phyloP scores from a whole-genome alignment of 108 stramenopile genomes.

The Cyclostephanos tholiformis region DNA sequence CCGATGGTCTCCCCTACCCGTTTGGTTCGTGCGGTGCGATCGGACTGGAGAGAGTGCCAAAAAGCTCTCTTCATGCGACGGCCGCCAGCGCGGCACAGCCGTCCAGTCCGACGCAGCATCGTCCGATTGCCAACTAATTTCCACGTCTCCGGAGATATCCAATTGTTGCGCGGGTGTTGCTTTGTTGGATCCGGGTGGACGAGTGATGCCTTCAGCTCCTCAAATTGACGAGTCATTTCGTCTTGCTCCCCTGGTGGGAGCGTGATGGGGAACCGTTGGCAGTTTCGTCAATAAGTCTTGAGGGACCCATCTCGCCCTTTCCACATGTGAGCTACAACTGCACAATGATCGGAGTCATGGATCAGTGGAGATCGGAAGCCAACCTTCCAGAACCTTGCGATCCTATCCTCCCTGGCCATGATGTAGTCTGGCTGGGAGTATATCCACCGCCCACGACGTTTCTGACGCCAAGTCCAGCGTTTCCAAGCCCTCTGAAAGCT shows the following conservation, averaged over 20 bases:
- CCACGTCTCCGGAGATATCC: conserved; percentile 1
- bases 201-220: not conserved
- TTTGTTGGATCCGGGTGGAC: not conserved
- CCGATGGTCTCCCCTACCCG: not conserved
- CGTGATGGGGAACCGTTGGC: not conserved
- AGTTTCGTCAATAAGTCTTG: not conserved
- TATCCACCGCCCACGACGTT: not conserved
- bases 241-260: not conserved
- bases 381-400: not conserved
- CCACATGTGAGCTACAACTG: not conserved
- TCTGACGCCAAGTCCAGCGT: not conserved
- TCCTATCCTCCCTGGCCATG: not conserved
- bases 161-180: not conserved
- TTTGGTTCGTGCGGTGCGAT: conserved; percentile 3
- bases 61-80: not conserved
- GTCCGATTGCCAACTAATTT: not conserved
- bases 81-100: not conserved
- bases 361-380: not conserved
- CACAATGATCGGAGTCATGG: not conserved
- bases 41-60: not conserved
- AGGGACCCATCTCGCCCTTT: not conserved
- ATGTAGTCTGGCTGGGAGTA: not conserved
- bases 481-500: not conserved
- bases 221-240: not conserved
- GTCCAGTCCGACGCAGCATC: not conserved